These are phyloP conservation scores for Chytriomyces sp. DNA, from an alignment of 192 early-diverging fungal species.

Conservation along the genomic window DNA sequence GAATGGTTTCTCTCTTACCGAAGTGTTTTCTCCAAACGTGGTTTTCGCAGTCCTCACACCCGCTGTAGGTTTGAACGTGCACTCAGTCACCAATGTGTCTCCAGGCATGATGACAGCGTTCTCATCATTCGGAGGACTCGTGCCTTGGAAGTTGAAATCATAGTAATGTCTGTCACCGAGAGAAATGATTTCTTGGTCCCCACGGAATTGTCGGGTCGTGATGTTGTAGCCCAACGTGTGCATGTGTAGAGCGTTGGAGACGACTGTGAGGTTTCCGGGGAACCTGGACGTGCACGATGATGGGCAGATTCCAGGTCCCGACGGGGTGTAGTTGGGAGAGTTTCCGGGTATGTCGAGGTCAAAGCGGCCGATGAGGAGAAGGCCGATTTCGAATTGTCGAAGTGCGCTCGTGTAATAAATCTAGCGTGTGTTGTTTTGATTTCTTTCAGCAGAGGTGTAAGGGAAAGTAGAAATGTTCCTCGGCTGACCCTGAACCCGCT, in stretches of 20 bases:
- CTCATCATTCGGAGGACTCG: not conserved
- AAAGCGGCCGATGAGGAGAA: slow-evolving; percentile 12
- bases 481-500: slow-evolving; percentile 26
- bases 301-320: slow-evolving; percentile 25
- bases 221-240: slow-evolving; percentile 25
- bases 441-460: not conserved
- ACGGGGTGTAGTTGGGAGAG: not conserved
- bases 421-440: not conserved
- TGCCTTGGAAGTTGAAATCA: slow-evolving; percentile 32
- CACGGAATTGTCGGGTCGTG: slow-evolving; percentile 17
- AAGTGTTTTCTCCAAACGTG: slow-evolving; percentile 10
- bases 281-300: slow-evolving; percentile 29
- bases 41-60: slow-evolving; percentile 4
- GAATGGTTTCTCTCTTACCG: not conserved
- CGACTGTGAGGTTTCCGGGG: slow-evolving; percentile 17
- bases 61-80: slow-evolving; percentile 5
- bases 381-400: slow-evolving; percentile 22
- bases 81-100: slow-evolving; percentile 16
- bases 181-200: slow-evolving; percentile 17
- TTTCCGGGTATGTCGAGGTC: slow-evolving; percentile 19
- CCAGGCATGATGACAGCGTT: slow-evolving; percentile 5
- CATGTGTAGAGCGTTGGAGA: slow-evolving; percentile 7
- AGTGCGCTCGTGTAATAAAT: slow-evolving; percentile 24
- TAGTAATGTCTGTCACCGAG: slow-evolving; percentile 14
- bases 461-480: not conserved